A percentile compares a stretch with the other conserved stretches of the same genome.
phyloP scores from a whole-genome alignment of 2,329 filamentous ascomycete genomes.

The Pseudohalonectria lignicola region DNA sequence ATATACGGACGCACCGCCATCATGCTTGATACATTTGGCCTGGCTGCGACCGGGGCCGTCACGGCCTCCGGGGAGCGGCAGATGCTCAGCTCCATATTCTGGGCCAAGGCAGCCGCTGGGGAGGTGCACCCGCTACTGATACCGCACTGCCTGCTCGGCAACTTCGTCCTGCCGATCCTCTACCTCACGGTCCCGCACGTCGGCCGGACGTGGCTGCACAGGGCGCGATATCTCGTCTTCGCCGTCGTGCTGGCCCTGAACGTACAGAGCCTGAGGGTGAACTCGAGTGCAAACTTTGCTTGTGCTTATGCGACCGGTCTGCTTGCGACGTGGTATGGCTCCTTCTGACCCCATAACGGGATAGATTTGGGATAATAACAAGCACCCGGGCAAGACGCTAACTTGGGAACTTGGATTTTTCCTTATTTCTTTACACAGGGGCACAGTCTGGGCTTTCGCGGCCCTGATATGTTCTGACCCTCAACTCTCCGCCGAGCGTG shows the following conservation, averaged over 20 bases:
- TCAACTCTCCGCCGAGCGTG: conserved; percentile 44
- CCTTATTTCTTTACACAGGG: conserved; percentile 7
- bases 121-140: conserved; percentile 32
- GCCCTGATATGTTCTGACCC: conserved; percentile 42
- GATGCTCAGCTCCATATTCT: conserved; percentile 9
- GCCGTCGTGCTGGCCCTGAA: conserved; percentile 31
- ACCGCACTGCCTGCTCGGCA: conserved; percentile 36
- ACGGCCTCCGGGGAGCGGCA: neutral
- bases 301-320: conserved; percentile 39
- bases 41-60: neutral
- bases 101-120: conserved; percentile 13
- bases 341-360: no score
- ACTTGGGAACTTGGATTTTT: no score
- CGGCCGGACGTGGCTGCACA: conserved; percentile 36
- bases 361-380: no score
- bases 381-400: no score
- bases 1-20: no score
- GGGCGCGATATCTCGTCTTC: conserved; percentile 37
- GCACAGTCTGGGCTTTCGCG: conserved; percentile 34
- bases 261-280: conserved; percentile 24
- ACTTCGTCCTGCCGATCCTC: conserved; percentile 35
- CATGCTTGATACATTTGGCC: no score
- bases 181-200: conserved; percentile 47
- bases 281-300: conserved; percentile 40
- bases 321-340: conserved; percentile 28